A percentile compares a stretch with the other conserved stretches of the same genome.
Conservation (phyloP, 371 early-diverging fungal genomes). For the Rhizopus delemar region DNA sequence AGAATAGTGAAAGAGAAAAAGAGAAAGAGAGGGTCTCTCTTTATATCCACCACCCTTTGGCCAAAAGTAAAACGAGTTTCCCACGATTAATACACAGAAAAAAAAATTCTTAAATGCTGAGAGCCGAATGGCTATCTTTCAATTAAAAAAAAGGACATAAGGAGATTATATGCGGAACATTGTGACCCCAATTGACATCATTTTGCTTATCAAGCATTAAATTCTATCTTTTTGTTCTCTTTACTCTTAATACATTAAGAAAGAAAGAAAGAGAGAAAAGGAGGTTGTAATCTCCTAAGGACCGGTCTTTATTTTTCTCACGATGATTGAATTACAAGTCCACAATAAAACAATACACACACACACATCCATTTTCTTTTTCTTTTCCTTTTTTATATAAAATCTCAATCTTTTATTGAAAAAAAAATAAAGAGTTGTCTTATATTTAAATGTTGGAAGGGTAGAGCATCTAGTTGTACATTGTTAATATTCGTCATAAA, state of each 20-base stretch:
- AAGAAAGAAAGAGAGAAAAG: too few species aligned
- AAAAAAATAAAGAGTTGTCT: too few species aligned
- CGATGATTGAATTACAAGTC: too few species aligned
- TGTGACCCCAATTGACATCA: background rate
- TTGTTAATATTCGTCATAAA: too few species aligned
- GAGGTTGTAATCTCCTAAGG: too few species aligned
- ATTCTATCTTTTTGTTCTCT: too few species aligned
- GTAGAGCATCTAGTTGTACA: too few species aligned
- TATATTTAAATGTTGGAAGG: too few species aligned
- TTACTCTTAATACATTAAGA: too few species aligned
- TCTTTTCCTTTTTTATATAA: background rate
- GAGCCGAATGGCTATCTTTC: background rate
- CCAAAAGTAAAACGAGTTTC: background rate
- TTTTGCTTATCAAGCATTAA: too few species aligned
- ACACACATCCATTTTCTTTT: background rate
- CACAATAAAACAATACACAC: too few species aligned
- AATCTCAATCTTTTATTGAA: background rate
- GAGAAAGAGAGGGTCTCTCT: background rate
- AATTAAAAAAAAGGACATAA: background rate
- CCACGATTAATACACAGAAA: background rate
- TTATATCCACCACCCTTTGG: background rate
- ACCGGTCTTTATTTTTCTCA: too few species aligned
- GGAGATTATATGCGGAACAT: background rate
- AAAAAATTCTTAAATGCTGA: background rate
- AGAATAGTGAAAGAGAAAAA: background rate